Evolutionary conservation across 2,329 filamentous ascomycete genomes (phyloP), one percentile per base, ranked within the genome.

Genomic region (Fusarium agapanthi): DNA sequence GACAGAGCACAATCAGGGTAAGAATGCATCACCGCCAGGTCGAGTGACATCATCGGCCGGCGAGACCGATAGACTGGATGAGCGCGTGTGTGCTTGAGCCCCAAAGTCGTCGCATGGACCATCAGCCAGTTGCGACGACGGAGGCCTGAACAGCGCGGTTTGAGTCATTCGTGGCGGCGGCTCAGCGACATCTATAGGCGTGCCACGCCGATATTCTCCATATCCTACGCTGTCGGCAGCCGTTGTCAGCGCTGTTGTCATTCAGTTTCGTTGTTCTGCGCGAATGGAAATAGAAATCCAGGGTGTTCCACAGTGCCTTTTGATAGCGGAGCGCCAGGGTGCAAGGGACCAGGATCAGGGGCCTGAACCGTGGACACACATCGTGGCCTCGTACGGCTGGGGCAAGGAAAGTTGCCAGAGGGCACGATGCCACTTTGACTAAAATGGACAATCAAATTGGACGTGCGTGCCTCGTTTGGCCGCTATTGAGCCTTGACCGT

Each of bases 111-210:
- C 59, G 45, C n/a, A 66, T 37, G 54, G 57, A 53, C 56, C 26
- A 62, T 57, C 62, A 65, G 55, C 71, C 62, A 71, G 71, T 68
- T 68, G 71, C 62, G 56, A 67, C 47, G 47, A 51, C 47, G 55
- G 71, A 74, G 58, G 71, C 68, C 62, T 58, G 71, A 51, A 51
- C 38, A 61, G 38, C 41, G 24, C 40, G 44, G 35, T 34, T 74
- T 61, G 67, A 74, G 67, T 67, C 62, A 73, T 71, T 62, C 47
- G 62, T 73, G 70, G 71, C 61, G 70, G 71, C 71, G 71, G 71
- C 70, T 73, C 71, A 73, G 71, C 44, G 59, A 38, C 26, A 50
- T 63, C 56, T 57, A 30, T 35, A 65, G 40, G 61, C 55, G 55
- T 73, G 70, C 67, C 66, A 73, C 66, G 70, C 41, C 44, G 34